These are phyloP conservation scores for Poteriospumella lacustris DNA, from an alignment of 108 stramenopile genomes.

Conservation along the genomic window DNA sequence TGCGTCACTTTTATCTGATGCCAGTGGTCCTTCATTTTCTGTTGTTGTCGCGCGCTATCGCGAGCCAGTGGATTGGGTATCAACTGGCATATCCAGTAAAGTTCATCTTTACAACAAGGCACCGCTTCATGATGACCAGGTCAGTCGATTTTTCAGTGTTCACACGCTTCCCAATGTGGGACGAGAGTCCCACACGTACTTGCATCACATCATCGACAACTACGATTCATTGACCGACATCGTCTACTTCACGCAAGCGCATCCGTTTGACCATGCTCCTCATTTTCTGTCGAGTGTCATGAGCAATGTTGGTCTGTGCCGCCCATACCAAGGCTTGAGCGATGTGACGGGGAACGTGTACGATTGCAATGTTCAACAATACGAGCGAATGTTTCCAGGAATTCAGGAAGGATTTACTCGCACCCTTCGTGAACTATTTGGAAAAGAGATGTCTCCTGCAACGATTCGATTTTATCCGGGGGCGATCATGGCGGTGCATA, in stretches of 20 bases:
- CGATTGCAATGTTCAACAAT: not conserved
- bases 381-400: not conserved
- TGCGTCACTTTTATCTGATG: not conserved
- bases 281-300: not conserved
- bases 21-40: not conserved
- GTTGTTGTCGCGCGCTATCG: not conserved
- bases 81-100: not conserved
- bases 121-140: not conserved
- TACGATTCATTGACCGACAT: not conserved
- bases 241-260: not conserved
- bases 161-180: not conserved
- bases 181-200: not conserved
- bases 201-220: not conserved
- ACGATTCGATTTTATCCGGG: not conserved
- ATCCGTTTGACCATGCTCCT: constrained; percentile 3
- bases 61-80: not conserved
- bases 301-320: not conserved
- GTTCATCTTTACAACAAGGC: not conserved
- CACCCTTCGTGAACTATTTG: not conserved
- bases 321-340: not conserved
- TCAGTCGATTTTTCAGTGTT: not conserved
- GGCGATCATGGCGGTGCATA: not conserved
- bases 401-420: not conserved
- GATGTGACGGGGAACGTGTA: not conserved
- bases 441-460: not conserved